Percentiles rank a stretch among this genome's conserved stretches.
Evolutionary conservation across 2,329 filamentous ascomycete genomes (phyloP).

Genomic region (Hymenoscyphus linearis): DNA sequence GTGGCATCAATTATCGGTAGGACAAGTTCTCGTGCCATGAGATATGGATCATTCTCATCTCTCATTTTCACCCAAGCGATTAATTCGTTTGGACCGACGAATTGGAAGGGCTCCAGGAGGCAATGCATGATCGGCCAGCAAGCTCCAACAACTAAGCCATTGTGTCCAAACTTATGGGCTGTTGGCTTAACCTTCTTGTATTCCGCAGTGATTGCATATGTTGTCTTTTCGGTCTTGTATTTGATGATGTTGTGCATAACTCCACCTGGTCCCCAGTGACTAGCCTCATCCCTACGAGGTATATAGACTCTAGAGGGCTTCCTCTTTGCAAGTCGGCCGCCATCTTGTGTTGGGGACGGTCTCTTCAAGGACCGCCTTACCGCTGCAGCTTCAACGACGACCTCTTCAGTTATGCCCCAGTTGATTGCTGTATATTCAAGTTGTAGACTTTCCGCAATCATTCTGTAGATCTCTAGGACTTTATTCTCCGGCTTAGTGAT

Average conservation of each 20-base stretch:
- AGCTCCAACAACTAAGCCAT: background rate
- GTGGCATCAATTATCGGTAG: background rate
- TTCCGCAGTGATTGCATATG: background rate
- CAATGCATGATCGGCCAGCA: conserved; percentile 6
- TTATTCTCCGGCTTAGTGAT: background rate
- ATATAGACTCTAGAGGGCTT: background rate
- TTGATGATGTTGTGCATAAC: conserved; percentile 6
- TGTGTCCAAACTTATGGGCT: conserved; percentile 4
- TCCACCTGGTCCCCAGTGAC: conserved; percentile 1
- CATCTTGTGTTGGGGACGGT: background rate
- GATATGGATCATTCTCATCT: background rate
- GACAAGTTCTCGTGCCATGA: background rate
- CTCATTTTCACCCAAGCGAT: background rate
- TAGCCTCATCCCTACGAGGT: background rate
- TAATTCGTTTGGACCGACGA: background rate
- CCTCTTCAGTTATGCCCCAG: background rate
- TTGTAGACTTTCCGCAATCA: conserved; percentile 1
- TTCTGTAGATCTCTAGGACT: background rate
- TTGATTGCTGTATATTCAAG: conserved; percentile 3
- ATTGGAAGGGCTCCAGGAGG: background rate
- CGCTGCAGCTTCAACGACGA: background rate
- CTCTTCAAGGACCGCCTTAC: background rate
- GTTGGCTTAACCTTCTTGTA: background rate
- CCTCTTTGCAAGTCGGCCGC: background rate
- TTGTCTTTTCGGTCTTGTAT: background rate